Conservation (phyloP, 1,284 basidiomycete genomes). For the Marasmius sp. region DNA sequence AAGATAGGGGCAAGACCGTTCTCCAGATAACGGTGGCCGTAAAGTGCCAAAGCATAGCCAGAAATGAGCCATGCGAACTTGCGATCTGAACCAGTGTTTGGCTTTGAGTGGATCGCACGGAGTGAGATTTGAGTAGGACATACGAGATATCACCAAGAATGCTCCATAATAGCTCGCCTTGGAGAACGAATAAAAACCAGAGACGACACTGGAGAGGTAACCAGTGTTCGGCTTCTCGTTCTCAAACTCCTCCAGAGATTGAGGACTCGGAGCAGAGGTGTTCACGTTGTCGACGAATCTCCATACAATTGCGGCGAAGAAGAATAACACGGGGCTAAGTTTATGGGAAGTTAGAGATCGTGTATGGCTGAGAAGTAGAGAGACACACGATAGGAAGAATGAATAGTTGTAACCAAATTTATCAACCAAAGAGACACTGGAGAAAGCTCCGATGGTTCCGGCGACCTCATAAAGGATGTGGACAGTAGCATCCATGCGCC, state of each 20-base stretch:
- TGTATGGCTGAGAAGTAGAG: conserved; percentile 15
- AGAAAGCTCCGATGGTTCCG: conserved; percentile 28
- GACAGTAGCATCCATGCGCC: background rate
- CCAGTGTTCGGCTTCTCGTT: background rate
- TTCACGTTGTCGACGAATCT: background rate
- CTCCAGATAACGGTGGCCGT: conserved; percentile 30
- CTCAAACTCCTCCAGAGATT: background rate
- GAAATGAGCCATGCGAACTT: conserved; percentile 19
- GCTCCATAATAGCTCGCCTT: conserved; percentile 18
- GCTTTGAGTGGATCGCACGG: background rate
- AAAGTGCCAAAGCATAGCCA: conserved; percentile 26
- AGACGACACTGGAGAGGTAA: background rate
- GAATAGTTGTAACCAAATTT: conserved; percentile 32
- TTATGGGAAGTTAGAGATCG: background rate
- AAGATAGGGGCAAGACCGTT: conserved; percentile 27
- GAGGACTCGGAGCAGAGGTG: background rate
- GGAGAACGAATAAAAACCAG: conserved; percentile 14
- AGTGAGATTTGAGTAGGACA: conserved; percentile 6
- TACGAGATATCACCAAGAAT: conserved; percentile 15
- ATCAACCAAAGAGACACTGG: conserved; percentile 28
- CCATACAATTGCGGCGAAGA: background rate
- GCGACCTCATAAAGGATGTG: conserved; percentile 32
- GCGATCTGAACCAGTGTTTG: conserved; percentile 21
- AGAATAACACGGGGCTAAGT: conserved; percentile 14
- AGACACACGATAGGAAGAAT: conserved; percentile 28